A percentile compares a stretch with the other conserved stretches of the same genome.
Conservation (phyloP, 2,329 filamentous ascomycete species). For the Tolypocladium endophyticum region DNA sequence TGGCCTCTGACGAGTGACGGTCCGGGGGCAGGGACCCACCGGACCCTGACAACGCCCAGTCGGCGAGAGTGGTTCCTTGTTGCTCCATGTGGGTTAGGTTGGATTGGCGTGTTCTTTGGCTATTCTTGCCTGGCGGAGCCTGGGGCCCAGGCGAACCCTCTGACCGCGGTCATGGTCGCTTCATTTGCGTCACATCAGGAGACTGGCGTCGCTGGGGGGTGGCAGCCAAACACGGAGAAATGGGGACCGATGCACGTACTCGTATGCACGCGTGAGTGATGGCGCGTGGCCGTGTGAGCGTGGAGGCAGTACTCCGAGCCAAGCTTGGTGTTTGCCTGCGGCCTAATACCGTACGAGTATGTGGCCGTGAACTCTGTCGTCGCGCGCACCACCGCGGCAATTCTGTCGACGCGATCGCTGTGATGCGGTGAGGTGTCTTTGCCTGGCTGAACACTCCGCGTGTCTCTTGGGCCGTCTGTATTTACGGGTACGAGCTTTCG, state of each 20-base stretch:
- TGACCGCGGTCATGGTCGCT: not conserved
- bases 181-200: conserved; percentile 8
- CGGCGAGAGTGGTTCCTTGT: not conserved
- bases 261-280: not conserved
- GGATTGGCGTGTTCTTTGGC: not conserved
- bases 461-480: not conserved
- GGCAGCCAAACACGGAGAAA: not conserved
- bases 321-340: not conserved
- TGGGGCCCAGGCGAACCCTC: not conserved
- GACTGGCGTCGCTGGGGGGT: conserved; percentile 6
- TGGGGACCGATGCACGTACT: not conserved
- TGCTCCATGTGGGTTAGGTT: not conserved
- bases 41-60: conserved; percentile 1
- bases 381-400: not conserved
- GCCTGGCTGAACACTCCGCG: not conserved
- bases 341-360: not conserved
- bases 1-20: not conserved
- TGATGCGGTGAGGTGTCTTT: not conserved
- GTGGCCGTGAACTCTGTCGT: not conserved
- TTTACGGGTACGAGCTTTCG: not conserved
- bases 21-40: not conserved
- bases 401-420: not conserved
- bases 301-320: not conserved
- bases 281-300: not conserved
- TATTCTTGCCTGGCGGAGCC: not conserved